Evolutionary conservation across 2,329 filamentous ascomycete species (phyloP), one percentile per base, ranked within the genome.

Genomic region (Magnaporthiopsis poae): DNA sequence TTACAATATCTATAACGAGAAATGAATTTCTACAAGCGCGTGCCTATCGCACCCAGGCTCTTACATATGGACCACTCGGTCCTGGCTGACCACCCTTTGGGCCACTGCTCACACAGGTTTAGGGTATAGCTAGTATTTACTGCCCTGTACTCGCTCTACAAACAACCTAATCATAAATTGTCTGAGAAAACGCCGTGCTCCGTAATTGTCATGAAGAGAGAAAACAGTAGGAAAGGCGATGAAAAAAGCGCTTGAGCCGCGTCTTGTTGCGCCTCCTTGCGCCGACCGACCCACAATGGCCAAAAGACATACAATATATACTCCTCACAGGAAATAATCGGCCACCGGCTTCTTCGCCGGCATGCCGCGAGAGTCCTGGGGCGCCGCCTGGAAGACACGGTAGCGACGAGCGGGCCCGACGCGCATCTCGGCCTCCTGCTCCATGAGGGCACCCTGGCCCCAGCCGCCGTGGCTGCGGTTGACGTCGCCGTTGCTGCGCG

Each of bases 281-380:
- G 35, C 35, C 35, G 13, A 21, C 29, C 1, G 11, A 39, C 25
- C 15, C 7, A 60, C 27, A n/a, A 60, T 9, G 8, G 11, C 15
- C 9, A 12, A 2, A 39, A 25, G 21, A 35, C 18, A 12, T 63
- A 36, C 7, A 60, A 11, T 12, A 9, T 11, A 31, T 31, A 31
- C 8, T 13, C 5, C 60, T 77, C 76, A 88, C 78, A 99, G 81
- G 77, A 99, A 99, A 81, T 98, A 99, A 79, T 98, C 94, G 18
- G 92, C 92, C 65, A 96, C 92, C 3, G 95, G 95, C 78, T 98
- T 98, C 85, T 99, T 99, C 3, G 95, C 95, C 68, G 95, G 95
- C 95, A 99, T 99, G 5, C 95, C 95, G 72, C 95, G 85, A 1
- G 90, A 92, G 77, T 98, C 95, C 79, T 99, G 95, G 65, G 95